Base-by-base conservation (phyloP, 768 basidiomycete species). In the Boletellus emodensis region DNA sequence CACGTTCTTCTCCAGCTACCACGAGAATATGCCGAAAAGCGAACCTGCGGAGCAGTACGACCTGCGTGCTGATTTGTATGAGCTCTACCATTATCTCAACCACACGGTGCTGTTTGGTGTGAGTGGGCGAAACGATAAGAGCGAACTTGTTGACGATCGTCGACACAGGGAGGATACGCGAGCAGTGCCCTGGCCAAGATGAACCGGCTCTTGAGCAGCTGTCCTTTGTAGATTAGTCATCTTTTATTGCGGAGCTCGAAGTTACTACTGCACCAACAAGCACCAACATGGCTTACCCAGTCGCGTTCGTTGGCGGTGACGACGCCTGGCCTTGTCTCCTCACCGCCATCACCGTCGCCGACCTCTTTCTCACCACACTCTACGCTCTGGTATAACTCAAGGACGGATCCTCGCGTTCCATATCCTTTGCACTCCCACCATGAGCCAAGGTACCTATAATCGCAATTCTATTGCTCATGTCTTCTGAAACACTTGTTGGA, bases 101-200 rank as follows among this genome's bases (percentile, higher is more conserved):
- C 89, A 91, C 59, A 87, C 88, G 0, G 70, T 87, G 5, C 63
- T 91, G 5, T 90, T 90, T 60, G 86, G 86, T 52, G 88, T 89
- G 61, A 71, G 84, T 72, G 9, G 32, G 38, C 17, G 9, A 10
- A 33, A 1, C 6, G 10, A 2, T 13, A 6, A 9, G 18, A 3
- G 9, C 9, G 35, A 17, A 10, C 1, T 32, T n/a, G 8, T 33
- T 49, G 14, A 44, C 28, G 37, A 46, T 22, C n/a, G 34, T 51
- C 15, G 3, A 40, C 30, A 41, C 53, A 74, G 75, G 70, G 72
- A 15, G 70, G 74, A 49, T 87, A 87, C 60, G 78, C 81, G 8
- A 52, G 66, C 2, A 78, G 76, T 60, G 79, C 83, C 34, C 71
- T 75, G 56, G 69, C 60, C 46, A 85, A 80, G 57, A 72, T 73